Base-by-base conservation (phyloP, 2,329 filamentous ascomycete genomes). In the Aspergillus texensis region DNA sequence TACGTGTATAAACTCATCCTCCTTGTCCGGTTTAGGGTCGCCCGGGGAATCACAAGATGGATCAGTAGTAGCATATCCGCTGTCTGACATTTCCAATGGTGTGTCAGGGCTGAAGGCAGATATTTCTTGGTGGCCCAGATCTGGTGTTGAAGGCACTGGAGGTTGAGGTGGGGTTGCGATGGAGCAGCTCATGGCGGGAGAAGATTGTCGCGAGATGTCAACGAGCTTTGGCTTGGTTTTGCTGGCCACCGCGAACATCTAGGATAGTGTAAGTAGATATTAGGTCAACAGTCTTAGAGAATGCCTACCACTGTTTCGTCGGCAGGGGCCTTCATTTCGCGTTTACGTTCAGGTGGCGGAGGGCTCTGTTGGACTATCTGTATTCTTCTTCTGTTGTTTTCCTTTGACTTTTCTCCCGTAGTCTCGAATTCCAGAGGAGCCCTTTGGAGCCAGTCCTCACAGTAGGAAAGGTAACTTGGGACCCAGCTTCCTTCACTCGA, bases 51-150 rank as follows among this genome's bases (percentile, higher is more conserved):
- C 71, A 10, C 68, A 66, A 1, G 71, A 75, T 34, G 70, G 65
- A 14, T 74, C 72, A 3, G 72, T 75, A 9, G 65, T 71, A 21
- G 16, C 32, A 64, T 77, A 78, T 0, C 75, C 76, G 64, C 73
- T 77, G 34, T 78, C 76, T 5, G 74, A 74, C 61, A 75, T 71
- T 10, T 77, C 74, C 2, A 76, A 62, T 9, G 77, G 77, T 1
- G 77, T 79, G 30, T 79, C 77, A 30, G 77, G 77, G 41, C 77
- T 79, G 57, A 79, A 79, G 2, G 75, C 77, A 9, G 77, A 79
- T 48, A 79, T 69, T 63, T 79, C 77, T 41, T 74, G 71, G 57
- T 74, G 70, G 8, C 69, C 67, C 30, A 74, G 72, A 61, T 78
- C 75, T 2, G 77, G 77, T 0, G 77, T 79, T 14, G 72, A 75